These are phyloP conservation scores for Setaria viridis DNA, from an alignment of 202 grass and related monocot species.

Conservation along the genomic window DNA sequence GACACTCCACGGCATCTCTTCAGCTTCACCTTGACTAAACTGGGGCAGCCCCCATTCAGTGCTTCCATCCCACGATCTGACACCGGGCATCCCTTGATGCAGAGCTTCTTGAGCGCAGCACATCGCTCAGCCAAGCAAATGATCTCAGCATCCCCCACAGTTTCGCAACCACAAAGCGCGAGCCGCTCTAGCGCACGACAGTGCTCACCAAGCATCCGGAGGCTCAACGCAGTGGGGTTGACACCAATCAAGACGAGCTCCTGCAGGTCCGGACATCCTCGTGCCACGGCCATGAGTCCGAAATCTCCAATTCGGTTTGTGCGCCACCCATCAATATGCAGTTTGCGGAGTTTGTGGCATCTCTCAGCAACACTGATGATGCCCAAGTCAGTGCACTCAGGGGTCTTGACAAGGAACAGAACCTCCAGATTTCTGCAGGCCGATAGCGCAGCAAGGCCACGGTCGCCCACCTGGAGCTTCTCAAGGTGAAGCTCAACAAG, in stretches of 20 bases:
- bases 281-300: conserved; percentile 70
- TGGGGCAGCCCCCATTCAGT: conserved; percentile 68
- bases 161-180: conserved; percentile 79
- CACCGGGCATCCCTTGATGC: conserved; percentile 85
- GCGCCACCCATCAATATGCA: conserved; percentile 91
- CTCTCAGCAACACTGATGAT: conserved; percentile 66
- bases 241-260: conserved; percentile 85
- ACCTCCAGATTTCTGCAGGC: conserved; percentile 68
- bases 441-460: conserved; percentile 59
- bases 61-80: conserved; percentile 70
- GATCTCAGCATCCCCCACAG: conserved; percentile 78
- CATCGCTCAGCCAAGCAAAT: conserved; percentile 76
- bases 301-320: conserved; percentile 77
- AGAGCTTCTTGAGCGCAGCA: conserved; percentile 78
- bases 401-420: conserved; percentile 78
- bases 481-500: conserved; percentile 84
- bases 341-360: conserved; percentile 74
- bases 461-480: conserved; percentile 84
- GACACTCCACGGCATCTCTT: conserved; percentile 80
- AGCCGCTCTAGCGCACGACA: conserved; percentile 76
- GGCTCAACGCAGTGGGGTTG: conserved; percentile 64
- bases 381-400: conserved; percentile 75
- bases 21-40: conserved; percentile 87
- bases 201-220: conserved; percentile 59
- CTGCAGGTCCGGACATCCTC: conserved; percentile 68